A percentile compares a stretch with the other conserved stretches of the same genome.
phyloP scores from a whole-genome alignment of 257 asterid species.

The Handroanthus guayacan region DNA sequence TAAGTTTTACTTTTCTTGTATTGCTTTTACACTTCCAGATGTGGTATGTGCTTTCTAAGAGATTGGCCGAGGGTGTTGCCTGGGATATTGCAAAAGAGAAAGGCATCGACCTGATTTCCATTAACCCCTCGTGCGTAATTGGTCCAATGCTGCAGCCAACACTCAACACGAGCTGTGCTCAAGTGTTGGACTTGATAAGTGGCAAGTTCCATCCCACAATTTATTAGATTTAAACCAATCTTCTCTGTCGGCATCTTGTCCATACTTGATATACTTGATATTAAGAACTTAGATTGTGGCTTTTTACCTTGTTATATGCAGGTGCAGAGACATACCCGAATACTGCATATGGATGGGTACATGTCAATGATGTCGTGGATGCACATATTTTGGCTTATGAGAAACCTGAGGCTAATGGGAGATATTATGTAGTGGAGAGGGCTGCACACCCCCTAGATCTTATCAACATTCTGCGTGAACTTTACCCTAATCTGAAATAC shows the following conservation, averaged over 20 bases:
- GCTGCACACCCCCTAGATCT: slow-evolving; percentile 52
- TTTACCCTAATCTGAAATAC: slow-evolving; percentile 47
- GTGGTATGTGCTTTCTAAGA: slow-evolving; percentile 75
- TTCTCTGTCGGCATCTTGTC: not conserved
- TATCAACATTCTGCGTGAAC: slow-evolving; percentile 43
- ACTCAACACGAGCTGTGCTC: slow-evolving; percentile 60
- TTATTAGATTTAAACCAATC: not conserved
- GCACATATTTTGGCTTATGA: slow-evolving; percentile 69
- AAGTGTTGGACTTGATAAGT: slow-evolving; percentile 48
- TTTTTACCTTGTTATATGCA: not conserved
- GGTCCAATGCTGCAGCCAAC: slow-evolving; percentile 71
- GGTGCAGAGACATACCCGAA: not conserved
- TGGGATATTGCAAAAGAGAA: slow-evolving; percentile 69
- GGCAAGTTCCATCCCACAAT: slow-evolving; percentile 40
- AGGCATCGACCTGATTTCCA: slow-evolving; percentile 56
- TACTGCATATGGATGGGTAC: slow-evolving; percentile 39
- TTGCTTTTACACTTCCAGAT: slow-evolving; percentile 35
- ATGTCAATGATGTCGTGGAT: slow-evolving; percentile 67
- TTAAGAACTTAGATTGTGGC: not conserved
- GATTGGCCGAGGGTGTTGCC: slow-evolving; percentile 70
- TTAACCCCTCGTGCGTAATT: slow-evolving; percentile 66
- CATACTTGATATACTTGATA: not conserved
- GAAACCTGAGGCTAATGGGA: slow-evolving; percentile 66
- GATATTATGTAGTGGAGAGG: slow-evolving; percentile 61
- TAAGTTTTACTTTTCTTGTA: not conserved